phyloP scores from a whole-genome alignment of 176 grass and related monocot genomes.

The Themeda triandra region DNA sequence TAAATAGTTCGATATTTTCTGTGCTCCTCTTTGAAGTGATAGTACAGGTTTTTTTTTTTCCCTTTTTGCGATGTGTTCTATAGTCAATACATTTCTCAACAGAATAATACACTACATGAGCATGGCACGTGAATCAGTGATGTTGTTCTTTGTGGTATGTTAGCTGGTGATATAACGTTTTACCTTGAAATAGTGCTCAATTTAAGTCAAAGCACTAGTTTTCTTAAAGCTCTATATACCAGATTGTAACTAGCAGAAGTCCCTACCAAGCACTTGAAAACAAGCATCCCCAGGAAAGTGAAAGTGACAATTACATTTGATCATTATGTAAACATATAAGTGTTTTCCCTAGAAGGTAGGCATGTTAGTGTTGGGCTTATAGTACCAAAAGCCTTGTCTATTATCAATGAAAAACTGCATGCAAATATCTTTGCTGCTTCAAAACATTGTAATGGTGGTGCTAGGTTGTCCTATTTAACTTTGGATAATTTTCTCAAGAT shows the following conservation, averaged over 20 bases:
- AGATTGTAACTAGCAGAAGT: background rate
- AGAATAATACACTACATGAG: constrained; percentile 5
- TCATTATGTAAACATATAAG: background rate
- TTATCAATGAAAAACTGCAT: background rate
- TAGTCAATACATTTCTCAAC: background rate
- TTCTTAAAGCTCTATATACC: too few species aligned
- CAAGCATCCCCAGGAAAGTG: background rate
- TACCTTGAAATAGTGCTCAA: background rate
- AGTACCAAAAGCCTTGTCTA: background rate
- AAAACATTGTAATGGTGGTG: background rate
- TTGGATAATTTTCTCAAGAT: background rate
- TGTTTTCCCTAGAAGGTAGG: background rate
- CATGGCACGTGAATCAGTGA: background rate
- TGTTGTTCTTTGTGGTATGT: background rate
- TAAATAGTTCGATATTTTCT: background rate
- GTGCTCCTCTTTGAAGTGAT: background rate
- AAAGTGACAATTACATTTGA: background rate
- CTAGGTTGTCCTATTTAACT: background rate
- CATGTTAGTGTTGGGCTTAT: background rate
- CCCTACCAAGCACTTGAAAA: background rate
- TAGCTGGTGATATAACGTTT: background rate
- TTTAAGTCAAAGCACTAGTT: background rate
- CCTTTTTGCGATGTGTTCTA: background rate
- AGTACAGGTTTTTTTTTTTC: too few species aligned
- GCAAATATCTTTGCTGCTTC: background rate